Evolutionary conservation across 495 filamentous ascomycete genomes (phyloP).

Genomic region (Tuber borchii): DNA sequence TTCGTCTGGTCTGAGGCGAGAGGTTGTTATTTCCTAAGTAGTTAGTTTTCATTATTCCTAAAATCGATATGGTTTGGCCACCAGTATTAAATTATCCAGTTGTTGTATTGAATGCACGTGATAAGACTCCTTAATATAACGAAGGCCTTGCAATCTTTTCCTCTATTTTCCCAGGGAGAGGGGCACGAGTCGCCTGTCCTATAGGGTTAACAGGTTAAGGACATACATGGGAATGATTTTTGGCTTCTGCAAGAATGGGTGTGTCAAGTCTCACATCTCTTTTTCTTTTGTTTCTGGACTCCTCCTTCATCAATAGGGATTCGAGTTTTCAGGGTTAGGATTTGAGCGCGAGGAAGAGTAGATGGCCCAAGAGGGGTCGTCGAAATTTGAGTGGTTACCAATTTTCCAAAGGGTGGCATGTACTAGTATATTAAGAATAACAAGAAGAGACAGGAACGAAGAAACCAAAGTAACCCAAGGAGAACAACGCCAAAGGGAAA

Average conservation of each 20-base stretch:
- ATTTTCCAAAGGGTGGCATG: too few relatives aligned
- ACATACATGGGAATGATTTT: not conserved
- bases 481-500: too few relatives aligned
- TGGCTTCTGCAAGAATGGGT: not conserved
- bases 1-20: not conserved
- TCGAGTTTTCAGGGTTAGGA: too few relatives aligned
- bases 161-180: not conserved
- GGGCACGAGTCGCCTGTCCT: accelerated
- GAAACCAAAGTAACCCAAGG: too few relatives aligned
- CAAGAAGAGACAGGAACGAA: too few relatives aligned
- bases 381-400: not conserved
- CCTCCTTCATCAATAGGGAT: not conserved
- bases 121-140: not conserved
- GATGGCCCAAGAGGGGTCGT: not conserved
- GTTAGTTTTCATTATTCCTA: not conserved
- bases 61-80: not conserved
- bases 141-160: not conserved
- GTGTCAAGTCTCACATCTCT: not conserved
- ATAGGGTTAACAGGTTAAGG: not conserved
- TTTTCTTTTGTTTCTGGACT: not conserved
- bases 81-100: not conserved
- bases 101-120: not conserved
- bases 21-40: not conserved
- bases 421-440: too few relatives aligned
- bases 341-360: not conserved